These are phyloP conservation scores for Fusarium anthophilum DNA, from an alignment of 2,329 filamentous ascomycete genomes.

Conservation along the genomic window DNA sequence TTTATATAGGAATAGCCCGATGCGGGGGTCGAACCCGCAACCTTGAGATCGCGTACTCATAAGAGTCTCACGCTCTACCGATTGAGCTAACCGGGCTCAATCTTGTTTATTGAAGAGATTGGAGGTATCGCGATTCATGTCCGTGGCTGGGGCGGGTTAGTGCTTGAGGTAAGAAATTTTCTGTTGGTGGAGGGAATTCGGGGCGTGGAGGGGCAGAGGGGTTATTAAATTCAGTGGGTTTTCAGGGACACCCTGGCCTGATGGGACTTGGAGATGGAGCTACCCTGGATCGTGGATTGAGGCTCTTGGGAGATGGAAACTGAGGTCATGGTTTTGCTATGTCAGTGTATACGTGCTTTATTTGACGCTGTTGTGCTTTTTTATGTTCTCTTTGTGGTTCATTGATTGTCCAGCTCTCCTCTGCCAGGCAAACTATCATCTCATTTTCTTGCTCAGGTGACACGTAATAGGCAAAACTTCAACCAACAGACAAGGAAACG, in stretches of 20 bases:
- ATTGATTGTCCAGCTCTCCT: fast-evolving
- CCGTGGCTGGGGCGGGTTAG: no score
- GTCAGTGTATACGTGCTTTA: no score
- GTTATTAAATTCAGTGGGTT: conserved; percentile 18
- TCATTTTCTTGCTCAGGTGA: fast-evolving
- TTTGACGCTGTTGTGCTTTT: fast-evolving
- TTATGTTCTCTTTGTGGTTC: fast-evolving
- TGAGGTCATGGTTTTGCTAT: neutral
- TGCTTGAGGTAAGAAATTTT: neutral
- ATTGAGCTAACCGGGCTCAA: conserved; percentile 45
- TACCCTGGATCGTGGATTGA: conserved; percentile 3
- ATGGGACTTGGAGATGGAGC: neutral
- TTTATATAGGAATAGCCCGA: conserved; percentile 46
- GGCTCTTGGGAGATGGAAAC: neutral
- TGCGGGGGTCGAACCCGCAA: conserved; percentile 63
- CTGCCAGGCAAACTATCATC: fast-evolving
- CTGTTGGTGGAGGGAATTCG: neutral
- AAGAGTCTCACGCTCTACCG: conserved; percentile 75
- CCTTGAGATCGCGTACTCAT: conserved; percentile 59
- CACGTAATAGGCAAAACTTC: fast-evolving
- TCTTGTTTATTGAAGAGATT: conserved; percentile 8
- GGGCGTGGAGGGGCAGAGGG: neutral
- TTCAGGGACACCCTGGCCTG: conserved; percentile 16
- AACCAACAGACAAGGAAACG: neutral
- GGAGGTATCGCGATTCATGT: neutral